Percentiles rank a stretch among this genome's conserved stretches.
Conservation (phyloP, 2,329 filamentous ascomycete genomes). For the Ascosphaera pollenicola region DNA sequence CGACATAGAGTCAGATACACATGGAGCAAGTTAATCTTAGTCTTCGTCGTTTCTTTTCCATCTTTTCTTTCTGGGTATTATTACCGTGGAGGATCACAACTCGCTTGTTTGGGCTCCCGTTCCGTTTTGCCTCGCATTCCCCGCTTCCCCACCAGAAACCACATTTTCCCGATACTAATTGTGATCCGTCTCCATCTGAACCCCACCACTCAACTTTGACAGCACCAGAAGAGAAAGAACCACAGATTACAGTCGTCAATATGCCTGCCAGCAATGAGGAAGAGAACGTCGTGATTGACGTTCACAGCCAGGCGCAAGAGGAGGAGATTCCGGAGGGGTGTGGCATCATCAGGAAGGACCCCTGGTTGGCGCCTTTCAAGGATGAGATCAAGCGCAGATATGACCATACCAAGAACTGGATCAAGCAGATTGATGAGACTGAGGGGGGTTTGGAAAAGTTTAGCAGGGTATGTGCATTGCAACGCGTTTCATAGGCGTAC, state of each 20-base stretch:
- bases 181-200: background rate
- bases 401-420: slow-evolving; percentile 63
- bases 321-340: slow-evolving; percentile 15
- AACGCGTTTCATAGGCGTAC: background rate
- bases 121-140: background rate
- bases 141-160: background rate
- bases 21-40: background rate
- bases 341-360: slow-evolving; percentile 69
- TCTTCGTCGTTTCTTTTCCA: background rate
- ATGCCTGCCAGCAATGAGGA: background rate
- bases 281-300: background rate
- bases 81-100: background rate
- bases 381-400: slow-evolving; percentile 57
- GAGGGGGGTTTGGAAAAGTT: slow-evolving; percentile 89
- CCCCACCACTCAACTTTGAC: background rate
- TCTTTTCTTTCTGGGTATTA: background rate
- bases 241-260: background rate
- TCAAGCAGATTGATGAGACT: slow-evolving; percentile 55
- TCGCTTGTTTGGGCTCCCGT: background rate
- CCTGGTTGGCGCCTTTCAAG: slow-evolving; percentile 71
- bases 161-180: background rate
- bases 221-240: background rate
- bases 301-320: background rate
- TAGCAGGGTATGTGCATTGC: slow-evolving; percentile 38
- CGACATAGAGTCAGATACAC: background rate